A percentile compares a stretch with the other conserved stretches of the same genome.
Conservation (phyloP, 106 monocot species). For the Chionographis japonica region DNA sequence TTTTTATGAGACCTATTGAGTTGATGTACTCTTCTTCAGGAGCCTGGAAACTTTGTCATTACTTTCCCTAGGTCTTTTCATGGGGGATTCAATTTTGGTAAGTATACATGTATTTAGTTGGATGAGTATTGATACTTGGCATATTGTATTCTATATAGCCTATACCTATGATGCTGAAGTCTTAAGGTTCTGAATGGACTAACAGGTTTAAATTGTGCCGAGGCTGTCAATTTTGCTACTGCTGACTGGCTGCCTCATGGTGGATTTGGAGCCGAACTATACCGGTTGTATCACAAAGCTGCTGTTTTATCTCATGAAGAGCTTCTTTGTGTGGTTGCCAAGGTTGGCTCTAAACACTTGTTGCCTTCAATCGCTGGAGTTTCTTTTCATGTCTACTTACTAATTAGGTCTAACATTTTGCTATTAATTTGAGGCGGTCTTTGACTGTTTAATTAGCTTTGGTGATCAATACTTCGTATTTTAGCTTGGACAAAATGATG, state of each 20-base stretch:
- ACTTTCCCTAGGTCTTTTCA: slow-evolving; percentile 81
- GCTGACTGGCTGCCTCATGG: slow-evolving; percentile 88
- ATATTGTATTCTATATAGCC: not conserved
- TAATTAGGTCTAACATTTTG: no score
- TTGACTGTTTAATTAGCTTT: no score
- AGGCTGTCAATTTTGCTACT: slow-evolving; percentile 91
- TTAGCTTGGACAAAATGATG: no score
- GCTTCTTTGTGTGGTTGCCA: slow-evolving; percentile 64
- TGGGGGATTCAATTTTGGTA: slow-evolving; percentile 88
- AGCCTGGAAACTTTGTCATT: slow-evolving; percentile 85
- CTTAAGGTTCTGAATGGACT: slow-evolving; percentile 8
- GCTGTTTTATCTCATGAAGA: slow-evolving; percentile 82
- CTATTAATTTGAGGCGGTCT: no score
- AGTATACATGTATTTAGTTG: slow-evolving; percentile 2
- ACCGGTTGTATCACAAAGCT: slow-evolving; percentile 60
- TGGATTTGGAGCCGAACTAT: slow-evolving; percentile 68
- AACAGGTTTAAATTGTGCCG: slow-evolving; percentile 84
- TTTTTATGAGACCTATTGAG: not conserved
- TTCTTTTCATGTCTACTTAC: not conserved
- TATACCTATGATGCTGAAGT: not conserved
- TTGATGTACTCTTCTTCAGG: slow-evolving; percentile 25
- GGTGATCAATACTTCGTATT: no score
- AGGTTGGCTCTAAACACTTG: slow-evolving; percentile 22
- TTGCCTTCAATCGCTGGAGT: not conserved
- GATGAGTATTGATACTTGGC: not conserved